Base-by-base conservation (phyloP, 306 rosid genomes). In the Cucurbita maxima region DNA sequence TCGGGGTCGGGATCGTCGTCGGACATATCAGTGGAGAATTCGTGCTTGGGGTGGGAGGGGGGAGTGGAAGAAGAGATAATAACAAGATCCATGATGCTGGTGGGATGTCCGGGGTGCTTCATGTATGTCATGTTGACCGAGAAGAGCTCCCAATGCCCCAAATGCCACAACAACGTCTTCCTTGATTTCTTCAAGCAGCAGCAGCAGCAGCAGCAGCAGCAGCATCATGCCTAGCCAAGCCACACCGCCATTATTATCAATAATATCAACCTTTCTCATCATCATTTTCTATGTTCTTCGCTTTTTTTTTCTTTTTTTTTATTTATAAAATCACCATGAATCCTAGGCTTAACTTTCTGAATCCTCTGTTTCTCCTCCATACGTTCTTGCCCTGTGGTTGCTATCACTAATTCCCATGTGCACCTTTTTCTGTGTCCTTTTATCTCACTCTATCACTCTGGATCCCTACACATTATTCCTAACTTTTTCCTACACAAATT, bases 91-190 rank as follows among this genome's bases (percentile, higher is more conserved):
- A 81, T 85, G 89, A 79, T 74, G 64, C 82, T 88, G n/a, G 83
- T 76, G 0, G 89, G 89, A 5, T 89, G 96, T 37, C 85, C 86
- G 1, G 78, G 88, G 15, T 89, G 96, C 56, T 80, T 87, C 38
- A 83, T 85, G 92, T 89, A 85, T 44, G 86, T 89, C 13, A 81
- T 89, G 89, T 58, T 82, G 19, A 66, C 83, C 0, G 73, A 82
- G 18, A 55, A 72, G 52, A 79, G 85, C 53, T 86, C 77, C 7
- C 82, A 76, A 75, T 89, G 96, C 67, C 96, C 96, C 11, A 81
- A 75, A 25, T 85, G 92, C 79, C 85, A 85, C 78, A 82, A 82
- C 76, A 85, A 79, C 0, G 83, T 74, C 4, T 50, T 89, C 55
- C 82, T 87, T 30, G 86, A 89, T 51, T 79, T 89, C 63, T 81